Conservation (phyloP, 306 rosid species). For the Vachellia pachyceras region DNA sequence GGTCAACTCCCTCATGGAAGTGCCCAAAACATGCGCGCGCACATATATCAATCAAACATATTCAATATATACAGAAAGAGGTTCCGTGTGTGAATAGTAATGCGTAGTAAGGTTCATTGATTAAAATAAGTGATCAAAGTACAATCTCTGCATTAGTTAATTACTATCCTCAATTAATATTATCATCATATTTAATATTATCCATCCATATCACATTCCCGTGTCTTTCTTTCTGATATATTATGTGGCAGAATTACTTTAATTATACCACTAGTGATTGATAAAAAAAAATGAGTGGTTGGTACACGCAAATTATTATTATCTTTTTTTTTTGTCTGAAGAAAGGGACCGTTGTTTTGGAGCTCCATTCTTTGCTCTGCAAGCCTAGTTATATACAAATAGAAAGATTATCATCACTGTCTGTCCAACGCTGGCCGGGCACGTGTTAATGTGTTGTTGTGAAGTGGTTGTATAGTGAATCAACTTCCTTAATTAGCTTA, state of each 20-base stretch:
- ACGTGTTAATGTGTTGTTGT: slow-evolving; percentile 25
- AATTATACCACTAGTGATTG: slow-evolving; percentile 4
- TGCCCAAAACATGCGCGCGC: slow-evolving; percentile 50
- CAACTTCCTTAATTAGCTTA: not conserved
- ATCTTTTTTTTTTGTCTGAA: not conserved
- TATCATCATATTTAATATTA: slow-evolving; percentile 41
- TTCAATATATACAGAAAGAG: slow-evolving; percentile 3
- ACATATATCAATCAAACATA: not conserved
- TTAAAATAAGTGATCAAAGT: slow-evolving; percentile 34
- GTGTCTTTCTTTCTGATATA: slow-evolving; percentile 27
- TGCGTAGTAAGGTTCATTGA: not conserved
- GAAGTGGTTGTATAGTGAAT: slow-evolving; percentile 26
- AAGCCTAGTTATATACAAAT: not conserved
- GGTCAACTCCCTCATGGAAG: slow-evolving; percentile 49
- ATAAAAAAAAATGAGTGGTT: slow-evolving; percentile 39
- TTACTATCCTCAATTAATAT: not conserved
- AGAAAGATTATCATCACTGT: slow-evolving; percentile 37
- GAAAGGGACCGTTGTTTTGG: not conserved
- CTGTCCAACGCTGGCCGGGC: slow-evolving; percentile 28
- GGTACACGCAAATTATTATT: slow-evolving; percentile 14
- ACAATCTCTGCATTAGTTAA: slow-evolving; percentile 22
- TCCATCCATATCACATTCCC: slow-evolving; percentile 34
- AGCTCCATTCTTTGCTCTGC: slow-evolving; percentile 18
- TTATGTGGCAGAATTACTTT: not conserved
- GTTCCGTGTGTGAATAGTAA: slow-evolving; percentile 36